Evolutionary conservation across 257 asterid species (phyloP).

Genomic region (Solanum commersonii): DNA sequence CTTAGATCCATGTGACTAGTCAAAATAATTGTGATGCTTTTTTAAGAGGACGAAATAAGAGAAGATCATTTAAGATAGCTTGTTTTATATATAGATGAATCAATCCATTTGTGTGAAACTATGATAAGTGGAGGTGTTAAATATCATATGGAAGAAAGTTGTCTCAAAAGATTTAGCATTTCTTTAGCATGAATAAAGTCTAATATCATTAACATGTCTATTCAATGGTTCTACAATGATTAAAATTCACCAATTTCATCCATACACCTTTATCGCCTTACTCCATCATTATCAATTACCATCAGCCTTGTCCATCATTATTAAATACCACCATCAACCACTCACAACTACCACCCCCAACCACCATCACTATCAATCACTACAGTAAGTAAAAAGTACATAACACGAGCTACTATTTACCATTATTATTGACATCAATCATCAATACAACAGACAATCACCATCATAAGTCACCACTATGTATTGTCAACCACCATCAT

Average conservation of each 20-base stretch:
- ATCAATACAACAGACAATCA: neutral
- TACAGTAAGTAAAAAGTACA: neutral
- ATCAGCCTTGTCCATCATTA: neutral
- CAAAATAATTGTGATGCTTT: too few relatives aligned
- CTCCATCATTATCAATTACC: too few relatives aligned
- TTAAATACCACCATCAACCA: neutral
- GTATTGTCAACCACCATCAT: neutral
- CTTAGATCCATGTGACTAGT: neutral
- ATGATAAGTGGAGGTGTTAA: too few relatives aligned
- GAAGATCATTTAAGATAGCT: too few relatives aligned
- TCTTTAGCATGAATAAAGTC: neutral
- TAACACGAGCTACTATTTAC: neutral
- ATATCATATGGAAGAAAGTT: too few relatives aligned
- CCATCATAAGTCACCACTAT: neutral
- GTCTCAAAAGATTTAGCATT: neutral
- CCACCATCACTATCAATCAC: neutral
- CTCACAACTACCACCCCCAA: neutral
- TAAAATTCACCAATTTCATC: neutral
- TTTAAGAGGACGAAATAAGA: too few relatives aligned
- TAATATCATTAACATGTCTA: neutral
- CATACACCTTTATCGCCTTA: too few relatives aligned
- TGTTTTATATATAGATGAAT: too few relatives aligned
- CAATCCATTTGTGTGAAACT: too few relatives aligned
- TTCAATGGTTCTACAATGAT: neutral
- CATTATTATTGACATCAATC: neutral